phyloP scores from a whole-genome alignment of 345 rosid species.

The Turritis glabra region DNA sequence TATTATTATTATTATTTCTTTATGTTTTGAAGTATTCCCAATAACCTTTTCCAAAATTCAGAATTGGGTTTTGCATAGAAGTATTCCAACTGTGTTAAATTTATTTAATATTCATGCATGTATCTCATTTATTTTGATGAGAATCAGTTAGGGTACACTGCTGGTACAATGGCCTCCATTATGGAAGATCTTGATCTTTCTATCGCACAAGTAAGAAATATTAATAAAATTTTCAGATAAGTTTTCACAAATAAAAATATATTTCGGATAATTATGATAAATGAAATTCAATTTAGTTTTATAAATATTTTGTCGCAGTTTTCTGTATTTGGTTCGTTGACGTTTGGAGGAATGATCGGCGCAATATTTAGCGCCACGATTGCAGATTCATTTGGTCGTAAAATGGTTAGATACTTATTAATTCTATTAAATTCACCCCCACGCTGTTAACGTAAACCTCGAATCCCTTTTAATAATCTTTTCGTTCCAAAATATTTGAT shows the following conservation, averaged over 20 bases:
- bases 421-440: background rate
- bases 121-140: background rate
- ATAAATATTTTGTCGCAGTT: conserved; percentile 34
- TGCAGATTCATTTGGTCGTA: conserved; percentile 51
- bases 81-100: background rate
- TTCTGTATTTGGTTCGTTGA: conserved; percentile 61
- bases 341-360: conserved; percentile 62
- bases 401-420: conserved; percentile 28
- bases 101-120: background rate
- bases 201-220: conserved; percentile 45
- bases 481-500: background rate
- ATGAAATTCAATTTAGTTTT: background rate
- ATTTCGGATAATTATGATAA: no score
- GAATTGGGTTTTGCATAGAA: background rate
- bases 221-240: background rate
- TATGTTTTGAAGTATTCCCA: background rate
- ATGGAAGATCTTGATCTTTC: conserved; percentile 54
- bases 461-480: background rate
- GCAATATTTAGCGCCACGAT: conserved; percentile 49
- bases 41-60: background rate
- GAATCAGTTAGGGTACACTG: conserved; percentile 51
- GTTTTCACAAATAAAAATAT: background rate
- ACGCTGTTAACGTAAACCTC: background rate
- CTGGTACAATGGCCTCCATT: conserved; percentile 53
- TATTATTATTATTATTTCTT: no score